Conservation (phyloP, 257 asterid genomes). For the Nicotiana otophora region DNA sequence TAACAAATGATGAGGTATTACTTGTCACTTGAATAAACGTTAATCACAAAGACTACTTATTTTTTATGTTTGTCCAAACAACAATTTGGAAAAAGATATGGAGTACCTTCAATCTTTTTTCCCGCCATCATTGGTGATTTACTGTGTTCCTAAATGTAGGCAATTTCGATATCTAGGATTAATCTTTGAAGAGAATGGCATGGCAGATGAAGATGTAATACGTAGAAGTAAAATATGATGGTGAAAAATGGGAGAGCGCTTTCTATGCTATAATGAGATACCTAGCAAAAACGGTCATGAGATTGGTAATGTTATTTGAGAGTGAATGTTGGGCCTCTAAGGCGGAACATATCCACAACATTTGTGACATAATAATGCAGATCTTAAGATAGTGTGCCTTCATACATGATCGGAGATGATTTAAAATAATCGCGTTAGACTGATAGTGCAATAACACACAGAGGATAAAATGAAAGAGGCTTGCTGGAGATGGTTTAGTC, state of each 20-base stretch:
- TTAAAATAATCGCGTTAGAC: neutral
- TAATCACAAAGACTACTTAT: neutral
- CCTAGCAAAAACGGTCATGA: neutral
- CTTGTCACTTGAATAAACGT: neutral
- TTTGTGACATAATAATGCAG: neutral
- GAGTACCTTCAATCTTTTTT: neutral
- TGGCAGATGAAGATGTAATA: neutral
- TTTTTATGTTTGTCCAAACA: neutral
- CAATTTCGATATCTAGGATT: neutral
- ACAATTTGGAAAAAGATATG: neutral
- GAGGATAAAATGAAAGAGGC: neutral
- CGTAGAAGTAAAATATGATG: neutral
- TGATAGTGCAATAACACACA: neutral
- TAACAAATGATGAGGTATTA: conserved; percentile 91
- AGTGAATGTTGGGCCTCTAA: neutral
- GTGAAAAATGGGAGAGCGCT: neutral
- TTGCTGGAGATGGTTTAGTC: neutral
- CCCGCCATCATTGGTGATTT: neutral
- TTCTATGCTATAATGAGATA: neutral
- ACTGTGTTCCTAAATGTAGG: neutral
- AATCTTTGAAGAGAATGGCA: neutral
- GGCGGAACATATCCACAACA: neutral
- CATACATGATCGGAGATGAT: neutral
- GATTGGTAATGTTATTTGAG: neutral
- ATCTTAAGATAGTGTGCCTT: neutral